These are phyloP conservation scores for Nepenthes alata DNA, from an alignment of 179 eudicot genomes.

Conservation along the genomic window DNA sequence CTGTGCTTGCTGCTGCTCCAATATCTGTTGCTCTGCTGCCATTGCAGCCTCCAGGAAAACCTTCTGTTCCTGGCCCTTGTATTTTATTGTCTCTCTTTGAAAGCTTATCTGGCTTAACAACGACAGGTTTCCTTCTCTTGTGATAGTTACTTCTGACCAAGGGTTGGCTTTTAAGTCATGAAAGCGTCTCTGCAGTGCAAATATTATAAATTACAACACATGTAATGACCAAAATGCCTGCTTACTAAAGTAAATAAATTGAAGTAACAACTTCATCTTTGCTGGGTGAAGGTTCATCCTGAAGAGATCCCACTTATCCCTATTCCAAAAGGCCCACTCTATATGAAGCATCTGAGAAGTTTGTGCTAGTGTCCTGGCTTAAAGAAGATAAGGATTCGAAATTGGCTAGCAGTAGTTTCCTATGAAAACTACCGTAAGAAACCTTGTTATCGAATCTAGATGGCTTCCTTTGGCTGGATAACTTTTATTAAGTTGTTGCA, in stretches of 20 bases:
- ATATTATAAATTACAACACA: slow-evolving; percentile 6
- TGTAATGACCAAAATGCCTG: slow-evolving; percentile 27
- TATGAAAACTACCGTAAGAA: neutral
- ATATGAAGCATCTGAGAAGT: neutral
- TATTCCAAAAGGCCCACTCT: neutral
- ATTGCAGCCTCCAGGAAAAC: neutral
- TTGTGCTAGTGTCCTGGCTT: neutral
- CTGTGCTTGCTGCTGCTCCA: slow-evolving; percentile 21
- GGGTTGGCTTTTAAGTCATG: slow-evolving; percentile 18
- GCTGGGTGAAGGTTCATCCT: neutral
- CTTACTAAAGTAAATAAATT: slow-evolving; percentile 9
- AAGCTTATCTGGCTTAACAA: slow-evolving; percentile 8
- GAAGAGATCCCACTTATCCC: slow-evolving; percentile 6
- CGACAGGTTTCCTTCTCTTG: slow-evolving; percentile 12
- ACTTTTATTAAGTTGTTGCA: slow-evolving; percentile 34
- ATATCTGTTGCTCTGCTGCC: slow-evolving; percentile 17
- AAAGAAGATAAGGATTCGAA: neutral
- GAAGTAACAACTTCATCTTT: slow-evolving; percentile 11
- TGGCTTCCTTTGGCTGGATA: slow-evolving; percentile 22
- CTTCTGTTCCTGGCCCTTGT: slow-evolving; percentile 2
- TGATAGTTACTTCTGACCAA: slow-evolving; percentile 15
- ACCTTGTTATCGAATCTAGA: neutral
- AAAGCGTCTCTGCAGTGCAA: slow-evolving; percentile 9
- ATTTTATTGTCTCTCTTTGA: slow-evolving; percentile 1
- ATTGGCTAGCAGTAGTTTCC: neutral